Conservation (phyloP, 176 grass and related monocot species). For the Ensete ventricosum region DNA sequence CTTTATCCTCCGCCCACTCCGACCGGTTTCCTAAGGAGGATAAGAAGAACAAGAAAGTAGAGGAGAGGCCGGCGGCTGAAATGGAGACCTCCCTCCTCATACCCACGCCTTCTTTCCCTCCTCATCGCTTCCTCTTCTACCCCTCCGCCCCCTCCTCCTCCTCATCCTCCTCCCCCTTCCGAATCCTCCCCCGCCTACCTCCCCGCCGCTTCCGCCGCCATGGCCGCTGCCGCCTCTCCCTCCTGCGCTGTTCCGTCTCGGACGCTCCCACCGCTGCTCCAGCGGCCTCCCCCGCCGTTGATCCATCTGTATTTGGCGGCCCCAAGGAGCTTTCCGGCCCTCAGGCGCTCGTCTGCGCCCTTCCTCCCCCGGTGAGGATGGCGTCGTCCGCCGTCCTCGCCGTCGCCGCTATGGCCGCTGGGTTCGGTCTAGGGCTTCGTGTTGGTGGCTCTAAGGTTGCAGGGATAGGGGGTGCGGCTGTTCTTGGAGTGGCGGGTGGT, state of each 20-base stretch:
- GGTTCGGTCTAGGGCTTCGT: conserved; percentile 63
- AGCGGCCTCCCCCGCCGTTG: background rate
- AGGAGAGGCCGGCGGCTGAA: background rate
- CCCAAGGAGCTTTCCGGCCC: conserved; percentile 53
- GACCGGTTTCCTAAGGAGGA: background rate
- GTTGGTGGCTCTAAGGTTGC: conserved; percentile 30
- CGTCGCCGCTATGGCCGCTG: conserved; percentile 38
- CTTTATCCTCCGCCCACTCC: background rate
- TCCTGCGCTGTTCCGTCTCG: conserved; percentile 4
- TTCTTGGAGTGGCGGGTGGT: conserved; percentile 48
- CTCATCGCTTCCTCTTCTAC: conserved; percentile 19
- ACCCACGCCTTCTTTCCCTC: background rate
- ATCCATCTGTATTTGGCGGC: conserved; percentile 33
- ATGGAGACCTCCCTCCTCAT: background rate
- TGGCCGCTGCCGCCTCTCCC: conserved; percentile 11
- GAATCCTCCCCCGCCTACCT: conserved; percentile 13
- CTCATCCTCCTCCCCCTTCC: conserved; percentile 32
- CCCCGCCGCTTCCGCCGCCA: conserved; percentile 16
- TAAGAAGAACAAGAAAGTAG: background rate
- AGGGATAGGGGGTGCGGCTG: conserved; percentile 40
- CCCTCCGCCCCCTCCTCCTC: conserved; percentile 22
- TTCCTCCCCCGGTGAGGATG: conserved; percentile 49
- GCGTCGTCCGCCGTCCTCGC: conserved; percentile 54
- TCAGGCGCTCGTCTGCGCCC: conserved; percentile 46
- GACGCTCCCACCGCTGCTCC: background rate